Base-by-base conservation (phyloP, 805 yeast species). In the Wickerhamiella domercqiae region DNA sequence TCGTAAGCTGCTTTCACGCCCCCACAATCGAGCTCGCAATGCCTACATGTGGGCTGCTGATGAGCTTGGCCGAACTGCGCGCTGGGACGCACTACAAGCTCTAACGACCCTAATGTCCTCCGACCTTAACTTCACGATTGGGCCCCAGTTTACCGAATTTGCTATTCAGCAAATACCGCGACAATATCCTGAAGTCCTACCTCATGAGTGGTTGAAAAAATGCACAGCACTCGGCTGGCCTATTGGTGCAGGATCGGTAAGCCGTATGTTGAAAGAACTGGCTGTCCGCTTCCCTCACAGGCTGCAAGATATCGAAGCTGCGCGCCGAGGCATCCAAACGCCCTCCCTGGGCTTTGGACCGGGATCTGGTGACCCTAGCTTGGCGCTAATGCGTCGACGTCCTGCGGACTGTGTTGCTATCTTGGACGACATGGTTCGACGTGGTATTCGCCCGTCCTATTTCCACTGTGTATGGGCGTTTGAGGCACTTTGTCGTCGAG, bases 211-310 rank as follows among this genome's bases (percentile, higher is more conserved):
- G 52, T 33, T 47, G 5, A 18, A 11, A 7, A 34, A 32, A 14
- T 49, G 50, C 15, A 16, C 11, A 11, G 36, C 34, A 4, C 34
- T 38, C 18, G 42, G 37, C 36, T 47, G 50, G 51, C 39, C 44
- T 13, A 18, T 47, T 3, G 40, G 33, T 21, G 18, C 17, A 1
- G 29, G 13, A 7, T 28, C 38, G 2, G 37, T 38, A 5, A 9
- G 18, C 5, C 13, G 19, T 7, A 16, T 16, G 16, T 18, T 30
- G 16, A 21, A 30, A 20, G 33, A 30, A 17, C 9, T 30, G 21
- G 14, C 11, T 6, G 6, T 17, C 5, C 20, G 33, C 16, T 30
- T 13, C 16, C 33, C 33, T 6, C 16, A 13, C 6, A 30, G 19
- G n/a, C 11, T 9, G 18, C 21, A 5, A 5, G 21, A 9, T 5